Percentiles rank a stretch among this genome's conserved stretches.
Evolutionary conservation across 345 rosid genomes (phyloP).

Genomic region (Erodium maritimum): DNA sequence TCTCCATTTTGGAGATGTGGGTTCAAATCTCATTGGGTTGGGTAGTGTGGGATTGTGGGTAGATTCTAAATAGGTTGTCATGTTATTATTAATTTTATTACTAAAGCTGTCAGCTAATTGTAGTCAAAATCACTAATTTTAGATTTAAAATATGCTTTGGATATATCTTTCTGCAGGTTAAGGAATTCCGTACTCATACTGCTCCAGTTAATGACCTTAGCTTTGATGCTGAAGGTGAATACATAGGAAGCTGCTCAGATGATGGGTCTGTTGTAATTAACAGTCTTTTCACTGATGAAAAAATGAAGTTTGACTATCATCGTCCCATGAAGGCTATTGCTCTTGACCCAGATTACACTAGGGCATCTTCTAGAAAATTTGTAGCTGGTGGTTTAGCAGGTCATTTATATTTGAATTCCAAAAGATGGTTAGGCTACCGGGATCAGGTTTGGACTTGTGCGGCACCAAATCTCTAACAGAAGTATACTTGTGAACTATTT

Average conservation of each 20-base stretch:
- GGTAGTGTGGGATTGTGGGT: too few relatives aligned
- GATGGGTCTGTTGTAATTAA: slow-evolving; percentile 88
- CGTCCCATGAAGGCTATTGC: slow-evolving; percentile 97
- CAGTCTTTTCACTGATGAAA: slow-evolving; percentile 94
- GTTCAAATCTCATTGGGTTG: too few relatives aligned
- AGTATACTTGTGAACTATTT: neutral
- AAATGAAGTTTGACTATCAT: slow-evolving; percentile 80
- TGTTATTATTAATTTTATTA: too few relatives aligned
- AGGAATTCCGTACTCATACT: slow-evolving; percentile 62
- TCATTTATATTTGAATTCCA: slow-evolving; percentile 70
- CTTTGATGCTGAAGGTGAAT: slow-evolving; percentile 90
- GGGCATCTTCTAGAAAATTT: slow-evolving; percentile 62
- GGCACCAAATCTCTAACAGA: slow-evolving; percentile 1
- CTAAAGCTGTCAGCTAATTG: neutral
- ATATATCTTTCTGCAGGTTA: slow-evolving; percentile 43
- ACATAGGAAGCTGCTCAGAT: slow-evolving; percentile 93
- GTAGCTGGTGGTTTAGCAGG: slow-evolving; percentile 98
- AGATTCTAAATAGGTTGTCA: too few relatives aligned
- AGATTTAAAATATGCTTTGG: neutral
- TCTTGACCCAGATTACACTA: slow-evolving; percentile 77
- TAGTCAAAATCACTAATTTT: neutral
- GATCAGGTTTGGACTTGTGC: slow-evolving; percentile 63
- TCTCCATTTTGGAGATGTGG: too few relatives aligned
- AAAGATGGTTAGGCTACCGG: slow-evolving; percentile 79
- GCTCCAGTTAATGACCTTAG: slow-evolving; percentile 91